Evolutionary conservation across 2,329 filamentous ascomycete species (phyloP), one percentile per base, ranked within the genome.

Genomic region (Cercospora janseana): DNA sequence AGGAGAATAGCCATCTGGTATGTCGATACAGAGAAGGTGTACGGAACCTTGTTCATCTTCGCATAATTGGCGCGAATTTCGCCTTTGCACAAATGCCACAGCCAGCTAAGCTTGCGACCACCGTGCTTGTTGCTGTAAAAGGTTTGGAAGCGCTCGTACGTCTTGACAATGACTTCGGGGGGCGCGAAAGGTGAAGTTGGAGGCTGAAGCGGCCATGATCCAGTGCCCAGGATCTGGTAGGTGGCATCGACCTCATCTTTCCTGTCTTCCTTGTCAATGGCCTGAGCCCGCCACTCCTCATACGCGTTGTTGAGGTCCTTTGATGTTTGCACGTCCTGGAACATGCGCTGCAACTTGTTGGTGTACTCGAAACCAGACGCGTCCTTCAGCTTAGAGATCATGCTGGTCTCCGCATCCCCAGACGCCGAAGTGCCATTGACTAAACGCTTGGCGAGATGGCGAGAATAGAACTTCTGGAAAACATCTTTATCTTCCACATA

Each of bases 401-500:
- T 98, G 74, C 89, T 96, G 0, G 90, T 96, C 76, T 98, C 93
- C 1, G 93, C 92, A 72, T 98, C 93, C 61, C 95, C 91, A 2
- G 91, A 96, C 3, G 93, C 93, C 0, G 93, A 97, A 68, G 87
- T 96, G 69, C 87, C 90, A 70, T 96, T 89, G 13, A 98, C 93
- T 48, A 98, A 75, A 63, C 93, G 89, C 69, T 95, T 89, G 42
- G 93, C 93, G 62, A 98, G 76, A 85, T 95, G 95, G 56, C 91
- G 87, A 2, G 92, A 95, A 73, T 98, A 98, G 73, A 96, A 98
- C 71, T 97, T 98, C 71, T 97, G 93, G 79, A 98, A 98, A 4
- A 98, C 94, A 66, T 98, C 93, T 78, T 98, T 98, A 73, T 98
- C 94, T 69, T 98, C 93, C 57, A 98, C 97, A 72, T 98, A 98